Conservation (phyloP, 805 yeast genomes). For the Lachancea sp. region DNA sequence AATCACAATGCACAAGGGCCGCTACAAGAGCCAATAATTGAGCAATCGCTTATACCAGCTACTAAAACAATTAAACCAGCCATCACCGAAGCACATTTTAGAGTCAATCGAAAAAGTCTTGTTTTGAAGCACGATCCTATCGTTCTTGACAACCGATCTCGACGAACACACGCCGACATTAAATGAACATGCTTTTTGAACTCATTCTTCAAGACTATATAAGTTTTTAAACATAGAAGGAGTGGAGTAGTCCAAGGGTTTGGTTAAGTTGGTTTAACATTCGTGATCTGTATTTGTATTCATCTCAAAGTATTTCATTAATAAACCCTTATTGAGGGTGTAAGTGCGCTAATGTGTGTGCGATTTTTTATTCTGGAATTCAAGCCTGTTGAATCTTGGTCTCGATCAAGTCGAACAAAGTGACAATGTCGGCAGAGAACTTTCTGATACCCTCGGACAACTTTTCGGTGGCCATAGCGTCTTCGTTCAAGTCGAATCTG, state of each 20-base stretch:
- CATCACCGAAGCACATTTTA: too few species aligned
- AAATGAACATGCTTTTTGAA: background rate
- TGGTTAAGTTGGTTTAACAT: background rate
- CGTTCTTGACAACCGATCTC: background rate
- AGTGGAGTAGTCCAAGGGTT: background rate
- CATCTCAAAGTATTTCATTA: background rate
- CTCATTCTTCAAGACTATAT: background rate
- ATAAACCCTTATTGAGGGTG: background rate
- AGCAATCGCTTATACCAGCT: too few species aligned
- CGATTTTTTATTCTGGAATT: conserved; percentile 1
- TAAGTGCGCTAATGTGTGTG: too few species aligned
- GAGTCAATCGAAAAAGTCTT: too few species aligned
- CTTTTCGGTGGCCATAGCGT: conserved; percentile 98
- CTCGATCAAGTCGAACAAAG: conserved; percentile 64
- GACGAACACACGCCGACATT: background rate
- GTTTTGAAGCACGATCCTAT: background rate
- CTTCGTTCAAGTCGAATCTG: conserved; percentile 90
- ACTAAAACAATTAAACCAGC: too few species aligned
- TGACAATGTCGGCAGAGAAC: conserved; percentile 87
- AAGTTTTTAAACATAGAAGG: background rate
- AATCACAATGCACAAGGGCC: background rate
- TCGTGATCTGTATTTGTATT: background rate
- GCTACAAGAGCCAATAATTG: too few species aligned
- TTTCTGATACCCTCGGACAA: conserved; percentile 96
- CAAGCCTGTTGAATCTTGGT: conserved; percentile 42